Evolutionary conservation across 1,284 basidiomycete genomes (phyloP), one percentile per base, ranked within the genome.

Genomic region (Chalciporus sp.): DNA sequence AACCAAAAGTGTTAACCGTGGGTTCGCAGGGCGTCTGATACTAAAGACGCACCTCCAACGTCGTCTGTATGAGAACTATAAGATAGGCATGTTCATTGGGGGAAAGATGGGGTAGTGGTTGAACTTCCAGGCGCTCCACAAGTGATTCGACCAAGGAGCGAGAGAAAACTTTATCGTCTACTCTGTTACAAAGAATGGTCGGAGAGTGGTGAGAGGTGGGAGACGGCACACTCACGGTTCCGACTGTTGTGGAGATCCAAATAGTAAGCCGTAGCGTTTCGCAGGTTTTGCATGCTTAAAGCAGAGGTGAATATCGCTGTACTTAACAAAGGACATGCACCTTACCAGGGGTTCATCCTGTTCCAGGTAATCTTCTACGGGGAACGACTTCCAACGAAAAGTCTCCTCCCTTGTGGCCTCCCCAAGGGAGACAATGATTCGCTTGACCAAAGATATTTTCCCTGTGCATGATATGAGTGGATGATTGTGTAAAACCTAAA

Each of bases 391-490:
- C 76, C 81, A 84, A 14, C 29, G 50, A 17, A 73, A 67, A 27
- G 61, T 54, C 39, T 47, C 39, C 60, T 60, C 44, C 74, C 67
- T 37, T 74, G 58, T 57, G 73, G 72, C 52, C 54, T 69, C 75
- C 7, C 81, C 78, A 14, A 97, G 78, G 49, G 86, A 85, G 33
- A 86, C 71, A 48, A 94, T 84, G 58, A 93, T 85, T 17, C 83
- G 82, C 63, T 94, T 94, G 43, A 95, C 94, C 5, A 95, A 70
- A 55, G 89, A 87, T 47, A 91, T 72, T 72, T 95, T 94, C 49
- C 86, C 91, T 94, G 62, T 1, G 51, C 41, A 49, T 43, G 39
- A 51, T 46, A 42, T 52, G n/a, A 53, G 40, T 48, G 12, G 45
- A 41, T 29, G 42, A 42, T 29, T 12, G 17, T 4, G 37, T 27